Evolutionary conservation across 148 eudicot genomes (phyloP).

Genomic region (Rhododendron ferrugineum): DNA sequence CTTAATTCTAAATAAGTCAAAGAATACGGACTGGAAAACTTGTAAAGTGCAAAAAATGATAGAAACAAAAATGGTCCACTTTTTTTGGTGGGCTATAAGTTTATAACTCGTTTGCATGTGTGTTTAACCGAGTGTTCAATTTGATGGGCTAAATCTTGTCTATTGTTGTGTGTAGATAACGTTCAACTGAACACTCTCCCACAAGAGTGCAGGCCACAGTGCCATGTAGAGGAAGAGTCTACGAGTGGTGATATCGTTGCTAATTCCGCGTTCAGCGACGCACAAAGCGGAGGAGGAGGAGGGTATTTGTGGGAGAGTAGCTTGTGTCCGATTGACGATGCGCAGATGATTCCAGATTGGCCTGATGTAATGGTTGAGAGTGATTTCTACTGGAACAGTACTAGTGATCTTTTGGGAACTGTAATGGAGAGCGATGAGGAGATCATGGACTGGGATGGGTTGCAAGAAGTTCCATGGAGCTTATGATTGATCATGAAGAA

Average conservation of each 20-base stretch:
- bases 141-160: neutral
- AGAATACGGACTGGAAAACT: too few species aligned
- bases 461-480: slow-evolving; percentile 9
- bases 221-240: neutral
- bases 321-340: neutral
- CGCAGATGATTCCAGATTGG: neutral
- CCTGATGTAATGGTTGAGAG: slow-evolving; percentile 3
- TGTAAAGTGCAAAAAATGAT: too few species aligned
- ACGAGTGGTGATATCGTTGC: neutral
- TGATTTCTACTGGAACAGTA: slow-evolving; percentile 1
- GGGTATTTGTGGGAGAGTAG: neutral
- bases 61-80: too few species aligned
- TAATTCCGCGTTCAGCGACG: neutral
- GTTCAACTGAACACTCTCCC: neutral
- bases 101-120: too few species aligned
- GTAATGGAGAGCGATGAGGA: neutral
- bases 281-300: neutral
- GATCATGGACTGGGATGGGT: neutral
- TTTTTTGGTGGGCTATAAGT: too few species aligned
- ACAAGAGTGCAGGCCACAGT: neutral
- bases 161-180: neutral
- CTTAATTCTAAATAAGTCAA: too few species aligned
- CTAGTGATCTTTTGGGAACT: neutral
- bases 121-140: too few species aligned
- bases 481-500: neutral